Evolutionary conservation across 2,329 filamentous ascomycete species (phyloP).

Genomic region (Mycogone perniciosa): DNA sequence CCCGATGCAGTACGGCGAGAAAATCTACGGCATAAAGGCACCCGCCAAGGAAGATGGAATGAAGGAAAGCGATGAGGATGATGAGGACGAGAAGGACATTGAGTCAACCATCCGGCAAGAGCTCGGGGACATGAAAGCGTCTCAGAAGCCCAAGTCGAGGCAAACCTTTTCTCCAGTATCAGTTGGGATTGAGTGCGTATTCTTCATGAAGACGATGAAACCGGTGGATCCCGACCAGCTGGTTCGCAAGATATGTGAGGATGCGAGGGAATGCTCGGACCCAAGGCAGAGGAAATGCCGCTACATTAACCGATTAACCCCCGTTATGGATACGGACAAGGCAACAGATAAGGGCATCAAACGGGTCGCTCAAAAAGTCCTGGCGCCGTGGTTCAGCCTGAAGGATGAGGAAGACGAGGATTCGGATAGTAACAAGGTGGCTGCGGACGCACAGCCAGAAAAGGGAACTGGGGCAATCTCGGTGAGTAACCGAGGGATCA

Average conservation of each 20-base stretch:
- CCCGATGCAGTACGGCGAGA: constrained; percentile 55
- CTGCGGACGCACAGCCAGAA: constrained; percentile 8
- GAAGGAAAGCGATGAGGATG: constrained; percentile 32
- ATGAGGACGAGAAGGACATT: constrained; percentile 55
- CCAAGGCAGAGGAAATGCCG: constrained; percentile 41
- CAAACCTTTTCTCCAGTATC: constrained; percentile 47
- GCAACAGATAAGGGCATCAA: constrained; percentile 64
- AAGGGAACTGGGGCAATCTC: constrained; percentile 26
- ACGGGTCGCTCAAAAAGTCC: constrained; percentile 55
- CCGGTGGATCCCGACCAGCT: constrained; percentile 52
- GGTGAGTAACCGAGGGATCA: constrained; percentile 30
- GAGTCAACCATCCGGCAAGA: constrained; percentile 68
- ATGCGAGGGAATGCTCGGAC: constrained; percentile 40
- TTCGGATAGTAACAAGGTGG: constrained; percentile 13
- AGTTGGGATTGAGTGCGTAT: constrained; percentile 54
- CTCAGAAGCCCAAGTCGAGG: constrained; percentile 34
- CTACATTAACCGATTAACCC: constrained; percentile 54
- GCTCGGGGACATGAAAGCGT: constrained; percentile 53
- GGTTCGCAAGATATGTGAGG: constrained; percentile 48
- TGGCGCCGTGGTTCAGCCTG: constrained; percentile 56
- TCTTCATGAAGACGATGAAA: constrained; percentile 53
- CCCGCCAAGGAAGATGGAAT: constrained; percentile 26
- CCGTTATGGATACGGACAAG: constrained; percentile 49
- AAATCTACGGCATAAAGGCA: constrained; percentile 47
- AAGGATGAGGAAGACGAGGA: constrained; percentile 19